phyloP scores from a whole-genome alignment of 2,329 filamentous ascomycete genomes.

The Celoporthe dispersa region DNA sequence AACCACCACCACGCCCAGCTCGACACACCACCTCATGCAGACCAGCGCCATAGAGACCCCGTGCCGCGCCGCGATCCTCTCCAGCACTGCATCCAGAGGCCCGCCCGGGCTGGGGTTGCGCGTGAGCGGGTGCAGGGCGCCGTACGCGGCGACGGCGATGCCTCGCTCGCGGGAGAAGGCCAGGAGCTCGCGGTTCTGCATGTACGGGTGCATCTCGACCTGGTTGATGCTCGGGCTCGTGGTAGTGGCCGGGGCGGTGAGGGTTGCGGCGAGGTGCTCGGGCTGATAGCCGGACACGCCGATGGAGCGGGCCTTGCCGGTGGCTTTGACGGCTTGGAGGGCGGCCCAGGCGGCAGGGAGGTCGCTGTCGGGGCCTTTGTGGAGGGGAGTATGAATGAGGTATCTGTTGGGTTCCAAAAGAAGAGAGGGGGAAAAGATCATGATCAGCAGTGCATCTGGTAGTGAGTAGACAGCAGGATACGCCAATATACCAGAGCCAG shows the following conservation, averaged over 20 bases:
- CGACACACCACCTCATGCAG: constrained; percentile 59
- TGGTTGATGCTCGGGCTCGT: constrained; percentile 71
- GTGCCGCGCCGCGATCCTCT: constrained; percentile 52
- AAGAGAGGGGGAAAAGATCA: too few species aligned
- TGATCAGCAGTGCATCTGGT: too few species aligned
- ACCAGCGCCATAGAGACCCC: constrained; percentile 56
- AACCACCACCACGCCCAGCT: constrained; percentile 57
- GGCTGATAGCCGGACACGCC: constrained; percentile 73
- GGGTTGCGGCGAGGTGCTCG: constrained; percentile 53
- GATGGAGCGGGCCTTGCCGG: constrained; percentile 66
- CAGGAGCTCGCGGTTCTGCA: constrained; percentile 58
- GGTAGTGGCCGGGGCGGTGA: constrained; percentile 49
- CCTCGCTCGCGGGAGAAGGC: constrained; percentile 44
- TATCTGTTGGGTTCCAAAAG: constrained; percentile 41
- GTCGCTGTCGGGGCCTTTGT: constrained; percentile 38
- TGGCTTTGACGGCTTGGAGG: constrained; percentile 65
- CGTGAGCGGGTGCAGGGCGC: constrained; percentile 34
- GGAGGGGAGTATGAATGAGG: constrained; percentile 24
- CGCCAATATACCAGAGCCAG: too few species aligned
- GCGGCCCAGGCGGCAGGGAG: constrained; percentile 61
- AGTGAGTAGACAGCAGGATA: too few species aligned
- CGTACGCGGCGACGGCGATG: constrained; percentile 44
- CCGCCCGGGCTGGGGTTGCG: constrained; percentile 41
- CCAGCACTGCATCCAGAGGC: constrained; percentile 44
- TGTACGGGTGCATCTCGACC: constrained; percentile 74